Evolutionary conservation across 129 eudicot species (phyloP).

Genomic region (Tanacetum coccineum): DNA sequence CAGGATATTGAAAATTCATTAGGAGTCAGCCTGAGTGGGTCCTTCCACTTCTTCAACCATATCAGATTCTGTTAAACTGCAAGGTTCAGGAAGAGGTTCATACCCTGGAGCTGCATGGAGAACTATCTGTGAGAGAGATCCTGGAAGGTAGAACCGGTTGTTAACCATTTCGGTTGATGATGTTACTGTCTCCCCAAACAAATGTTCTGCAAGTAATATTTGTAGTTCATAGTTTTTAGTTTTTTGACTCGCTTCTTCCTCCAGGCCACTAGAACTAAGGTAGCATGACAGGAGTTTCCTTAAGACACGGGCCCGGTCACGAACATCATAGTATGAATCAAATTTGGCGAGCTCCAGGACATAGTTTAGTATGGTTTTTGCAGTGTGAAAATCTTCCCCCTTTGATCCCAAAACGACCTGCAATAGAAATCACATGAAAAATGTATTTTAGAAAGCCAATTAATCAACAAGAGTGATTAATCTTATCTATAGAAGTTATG

Average conservation of each 20-base stretch:
- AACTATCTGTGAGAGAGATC: constrained; percentile 89
- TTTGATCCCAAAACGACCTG: constrained; percentile 70
- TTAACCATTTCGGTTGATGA: constrained; percentile 42
- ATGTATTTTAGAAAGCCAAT: neutral
- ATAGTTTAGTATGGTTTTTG: constrained; percentile 45
- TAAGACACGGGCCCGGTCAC: constrained; percentile 84
- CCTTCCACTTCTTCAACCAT: constrained; percentile 29
- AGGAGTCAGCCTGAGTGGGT: constrained; percentile 34
- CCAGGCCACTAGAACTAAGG: constrained; percentile 29
- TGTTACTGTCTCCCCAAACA: constrained; percentile 46
- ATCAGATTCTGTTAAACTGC: constrained; percentile 46
- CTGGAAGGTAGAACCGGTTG: constrained; percentile 85
- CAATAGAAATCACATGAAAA: constrained; percentile 17
- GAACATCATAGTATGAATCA: constrained; percentile 83
- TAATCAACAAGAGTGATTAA: too few relatives aligned
- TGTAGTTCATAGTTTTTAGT: constrained; percentile 31
- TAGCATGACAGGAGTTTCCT: constrained; percentile 53
- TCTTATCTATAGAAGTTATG: too few relatives aligned
- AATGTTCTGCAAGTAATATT: constrained; percentile 40
- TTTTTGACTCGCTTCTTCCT: constrained; percentile 33
- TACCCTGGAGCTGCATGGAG: constrained; percentile 97
- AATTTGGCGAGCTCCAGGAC: constrained; percentile 81
- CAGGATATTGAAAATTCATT: too few relatives aligned
- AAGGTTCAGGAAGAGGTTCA: constrained; percentile 90
- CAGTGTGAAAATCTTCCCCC: constrained; percentile 44